Evolutionary conservation across 2,329 filamentous ascomycete species (phyloP).

Genomic region (Chrysosporium keratinophilum): DNA sequence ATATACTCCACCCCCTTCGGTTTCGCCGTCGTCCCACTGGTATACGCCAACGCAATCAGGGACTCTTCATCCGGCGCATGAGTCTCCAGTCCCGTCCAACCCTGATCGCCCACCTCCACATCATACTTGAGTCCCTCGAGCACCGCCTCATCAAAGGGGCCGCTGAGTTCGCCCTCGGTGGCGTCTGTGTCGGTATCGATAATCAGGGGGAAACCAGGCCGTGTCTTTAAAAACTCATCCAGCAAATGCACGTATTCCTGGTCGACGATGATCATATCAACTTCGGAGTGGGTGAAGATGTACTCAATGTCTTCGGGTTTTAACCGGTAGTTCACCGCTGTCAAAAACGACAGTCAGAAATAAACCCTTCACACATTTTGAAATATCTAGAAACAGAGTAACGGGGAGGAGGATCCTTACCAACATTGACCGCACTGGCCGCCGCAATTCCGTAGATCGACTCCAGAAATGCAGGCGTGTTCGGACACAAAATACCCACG

Average conservation of each 20-base stretch:
- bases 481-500: conserved; percentile 78
- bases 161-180: conserved; percentile 60
- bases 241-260: conserved; percentile 65
- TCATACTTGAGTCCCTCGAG: conserved; percentile 70
- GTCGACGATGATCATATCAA: conserved; percentile 79
- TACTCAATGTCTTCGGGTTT: conserved; percentile 81
- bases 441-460: conserved; percentile 78
- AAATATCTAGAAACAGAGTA: background rate
- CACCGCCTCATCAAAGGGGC: conserved; percentile 75
- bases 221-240: conserved; percentile 50
- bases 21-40: conserved; percentile 78
- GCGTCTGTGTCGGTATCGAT: conserved; percentile 77
- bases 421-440: conserved; percentile 66
- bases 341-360: background rate
- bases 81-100: conserved; percentile 66
- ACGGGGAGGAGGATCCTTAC: conserved; percentile 23
- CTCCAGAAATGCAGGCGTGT: conserved; percentile 91
- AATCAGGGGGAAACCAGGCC: conserved; percentile 59
- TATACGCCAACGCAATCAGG: conserved; percentile 81
- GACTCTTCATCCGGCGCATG: conserved; percentile 66
- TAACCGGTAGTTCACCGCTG: conserved; percentile 59
- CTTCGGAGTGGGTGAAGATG: conserved; percentile 79
- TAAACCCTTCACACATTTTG: background rate
- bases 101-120: conserved; percentile 50
- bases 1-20: conserved; percentile 93